Percentiles rank a stretch among this genome's conserved stretches.
Evolutionary conservation across 768 basidiomycete species (phyloP).

Genomic region (Mycena albidolilacea): DNA sequence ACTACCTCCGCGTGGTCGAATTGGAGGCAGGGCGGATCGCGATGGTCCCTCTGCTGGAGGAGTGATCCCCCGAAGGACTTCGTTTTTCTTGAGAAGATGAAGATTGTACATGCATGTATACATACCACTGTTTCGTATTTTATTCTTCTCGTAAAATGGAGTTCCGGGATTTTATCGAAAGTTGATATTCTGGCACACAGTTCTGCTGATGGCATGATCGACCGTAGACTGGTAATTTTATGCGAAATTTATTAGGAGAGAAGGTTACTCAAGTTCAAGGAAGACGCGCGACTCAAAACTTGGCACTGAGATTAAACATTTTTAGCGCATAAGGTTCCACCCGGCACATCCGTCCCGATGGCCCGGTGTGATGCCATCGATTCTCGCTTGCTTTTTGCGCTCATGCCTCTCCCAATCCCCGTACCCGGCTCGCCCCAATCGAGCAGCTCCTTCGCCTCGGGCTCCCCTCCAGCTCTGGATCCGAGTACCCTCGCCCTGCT

Average conservation of each 20-base stretch:
- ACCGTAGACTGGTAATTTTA: no score
- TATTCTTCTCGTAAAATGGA: no score
- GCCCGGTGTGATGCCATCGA: not conserved
- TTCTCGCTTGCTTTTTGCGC: slow-evolving; percentile 3
- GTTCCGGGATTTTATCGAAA: no score
- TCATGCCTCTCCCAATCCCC: slow-evolving; percentile 41
- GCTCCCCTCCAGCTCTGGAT: slow-evolving; percentile 55
- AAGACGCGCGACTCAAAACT: no score
- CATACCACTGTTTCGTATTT: no score
- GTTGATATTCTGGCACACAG: no score
- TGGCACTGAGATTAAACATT: no score
- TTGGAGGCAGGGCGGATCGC: not conserved
- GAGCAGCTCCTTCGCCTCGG: slow-evolving; percentile 46
- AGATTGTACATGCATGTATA: no score
- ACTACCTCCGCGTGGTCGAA: slow-evolving; percentile 6
- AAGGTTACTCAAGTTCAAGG: no score
- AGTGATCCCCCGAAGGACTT: not conserved
- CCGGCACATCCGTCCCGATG: not conserved
- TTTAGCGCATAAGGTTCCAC: not conserved
- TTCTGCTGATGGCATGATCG: no score
- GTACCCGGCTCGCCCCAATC: slow-evolving; percentile 40
- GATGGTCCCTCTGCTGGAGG: not conserved
- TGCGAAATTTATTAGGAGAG: no score
- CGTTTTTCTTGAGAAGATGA: no score
- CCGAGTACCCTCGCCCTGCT: slow-evolving; percentile 57